A percentile compares a stretch with the other conserved stretches of the same genome.
These are phyloP conservation scores for Phlebiopsis gigantea DNA, from an alignment of 768 basidiomycete genomes.

Conservation along the genomic window DNA sequence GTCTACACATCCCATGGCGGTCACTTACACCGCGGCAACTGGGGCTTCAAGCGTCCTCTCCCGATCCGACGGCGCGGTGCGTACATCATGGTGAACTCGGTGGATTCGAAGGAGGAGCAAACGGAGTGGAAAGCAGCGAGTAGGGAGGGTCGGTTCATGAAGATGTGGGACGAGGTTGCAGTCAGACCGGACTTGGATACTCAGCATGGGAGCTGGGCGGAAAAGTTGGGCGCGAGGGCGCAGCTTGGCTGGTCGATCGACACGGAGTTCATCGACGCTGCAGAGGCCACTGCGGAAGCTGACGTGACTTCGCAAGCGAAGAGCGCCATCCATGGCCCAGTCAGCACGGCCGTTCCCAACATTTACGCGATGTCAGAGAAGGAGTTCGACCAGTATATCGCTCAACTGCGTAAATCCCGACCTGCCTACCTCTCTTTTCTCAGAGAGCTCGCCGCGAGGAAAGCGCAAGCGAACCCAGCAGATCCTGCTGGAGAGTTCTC, in stretches of 20 bases:
- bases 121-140: slow-evolving; percentile 74
- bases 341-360: slow-evolving; percentile 33
- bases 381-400: slow-evolving; percentile 56
- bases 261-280: slow-evolving; percentile 35
- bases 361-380: slow-evolving; percentile 53
- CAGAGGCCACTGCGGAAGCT: slow-evolving; percentile 9
- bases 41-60: slow-evolving; percentile 82
- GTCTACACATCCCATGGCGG: slow-evolving; percentile 69
- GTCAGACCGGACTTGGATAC: slow-evolving; percentile 28
- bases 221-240: slow-evolving; percentile 31
- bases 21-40: slow-evolving; percentile 72
- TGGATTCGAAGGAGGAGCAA: slow-evolving; percentile 71
- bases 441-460: slow-evolving; percentile 18
- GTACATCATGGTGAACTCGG: slow-evolving; percentile 58
- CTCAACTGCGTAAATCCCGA: slow-evolving; percentile 50
- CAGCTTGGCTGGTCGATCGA: slow-evolving; percentile 33
- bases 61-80: slow-evolving; percentile 58
- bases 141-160: slow-evolving; percentile 60
- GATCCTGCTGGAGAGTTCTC: not conserved
- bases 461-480: not conserved
- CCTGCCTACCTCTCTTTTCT: slow-evolving; percentile 50
- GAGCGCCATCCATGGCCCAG: not conserved
- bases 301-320: not conserved
- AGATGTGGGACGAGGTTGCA: slow-evolving; percentile 61
- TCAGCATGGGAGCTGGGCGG: slow-evolving; percentile 34